Evolutionary conservation across 1,284 basidiomycete species (phyloP).

Genomic region (Pascua guehoae): DNA sequence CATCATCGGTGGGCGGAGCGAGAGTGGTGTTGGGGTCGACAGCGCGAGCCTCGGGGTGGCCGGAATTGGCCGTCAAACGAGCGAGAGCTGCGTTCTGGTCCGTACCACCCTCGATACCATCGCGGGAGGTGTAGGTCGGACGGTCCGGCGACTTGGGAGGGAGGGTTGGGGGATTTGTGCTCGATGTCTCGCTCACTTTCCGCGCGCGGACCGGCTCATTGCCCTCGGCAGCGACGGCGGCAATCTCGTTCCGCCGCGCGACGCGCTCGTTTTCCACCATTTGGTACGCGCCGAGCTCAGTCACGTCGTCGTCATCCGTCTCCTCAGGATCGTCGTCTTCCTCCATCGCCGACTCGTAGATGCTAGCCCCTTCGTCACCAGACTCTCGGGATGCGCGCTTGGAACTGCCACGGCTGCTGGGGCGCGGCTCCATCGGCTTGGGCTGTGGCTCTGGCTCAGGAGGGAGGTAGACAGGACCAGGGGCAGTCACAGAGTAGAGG

Average conservation of each 20-base stretch:
- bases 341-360: slow-evolving; percentile 47
- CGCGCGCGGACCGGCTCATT: slow-evolving; percentile 2
- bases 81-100: neutral
- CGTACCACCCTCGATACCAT: too few species aligned
- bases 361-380: slow-evolving; percentile 29
- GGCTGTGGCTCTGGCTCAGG: slow-evolving; percentile 12
- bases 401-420: slow-evolving; percentile 24
- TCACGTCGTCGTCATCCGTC: slow-evolving; percentile 30
- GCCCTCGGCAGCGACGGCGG: slow-evolving; percentile 6
- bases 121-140: too few species aligned
- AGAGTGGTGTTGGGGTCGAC: neutral
- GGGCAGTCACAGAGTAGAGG: slow-evolving; percentile 38
- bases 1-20: slow-evolving; percentile 3
- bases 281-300: slow-evolving; percentile 26
- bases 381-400: slow-evolving; percentile 17
- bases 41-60: too few species aligned
- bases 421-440: neutral
- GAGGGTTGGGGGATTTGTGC: too few species aligned
- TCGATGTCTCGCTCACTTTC: neutral
- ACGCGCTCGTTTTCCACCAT: slow-evolving; percentile 42
- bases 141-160: too few species aligned
- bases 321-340: slow-evolving; percentile 30
- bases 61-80: neutral
- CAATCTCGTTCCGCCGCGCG: slow-evolving; percentile 11
- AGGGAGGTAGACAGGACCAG: slow-evolving; percentile 36